Evolutionary conservation across 768 basidiomycete genomes (phyloP).

Genomic region (Tremella yokohamensis): DNA sequence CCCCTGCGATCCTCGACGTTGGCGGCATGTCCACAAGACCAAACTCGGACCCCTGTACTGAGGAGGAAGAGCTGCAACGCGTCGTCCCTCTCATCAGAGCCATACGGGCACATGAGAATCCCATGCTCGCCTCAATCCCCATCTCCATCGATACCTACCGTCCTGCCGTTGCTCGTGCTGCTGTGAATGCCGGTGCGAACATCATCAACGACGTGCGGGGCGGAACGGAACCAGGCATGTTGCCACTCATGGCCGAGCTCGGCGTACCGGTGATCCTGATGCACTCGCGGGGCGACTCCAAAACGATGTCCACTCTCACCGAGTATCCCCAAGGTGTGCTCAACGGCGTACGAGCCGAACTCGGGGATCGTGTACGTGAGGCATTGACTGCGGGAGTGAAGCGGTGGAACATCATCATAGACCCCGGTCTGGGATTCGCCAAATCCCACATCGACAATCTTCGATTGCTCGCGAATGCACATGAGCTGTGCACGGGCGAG

Average conservation of each 20-base stretch:
- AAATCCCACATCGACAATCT: conserved; percentile 75
- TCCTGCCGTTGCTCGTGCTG: conserved; percentile 69
- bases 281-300: conserved; percentile 87
- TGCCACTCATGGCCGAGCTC: conserved; percentile 60
- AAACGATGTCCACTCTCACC: conserved; percentile 64
- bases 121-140: conserved; percentile 51
- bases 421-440: conserved; percentile 93
- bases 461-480: conserved; percentile 60
- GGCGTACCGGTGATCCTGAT: conserved; percentile 82
- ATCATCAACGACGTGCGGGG: conserved; percentile 91
- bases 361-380: conserved; percentile 54
- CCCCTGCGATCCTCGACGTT: conserved; percentile 74
- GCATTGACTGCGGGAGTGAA: conserved; percentile 62
- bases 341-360: conserved; percentile 66
- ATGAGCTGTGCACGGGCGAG: conserved; percentile 55
- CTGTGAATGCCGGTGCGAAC: conserved; percentile 76
- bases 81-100: conserved; percentile 69
- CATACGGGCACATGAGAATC: conserved; percentile 53
- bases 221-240: conserved; percentile 65
- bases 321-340: conserved; percentile 57
- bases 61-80: conserved; percentile 67
- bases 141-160: conserved; percentile 89
- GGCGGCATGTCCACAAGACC: conserved; percentile 94
- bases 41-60: conserved; percentile 55
- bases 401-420: conserved; percentile 82